phyloP scores from a whole-genome alignment of 352 stramenopile genomes.

The Phytophthora pistaciae region DNA sequence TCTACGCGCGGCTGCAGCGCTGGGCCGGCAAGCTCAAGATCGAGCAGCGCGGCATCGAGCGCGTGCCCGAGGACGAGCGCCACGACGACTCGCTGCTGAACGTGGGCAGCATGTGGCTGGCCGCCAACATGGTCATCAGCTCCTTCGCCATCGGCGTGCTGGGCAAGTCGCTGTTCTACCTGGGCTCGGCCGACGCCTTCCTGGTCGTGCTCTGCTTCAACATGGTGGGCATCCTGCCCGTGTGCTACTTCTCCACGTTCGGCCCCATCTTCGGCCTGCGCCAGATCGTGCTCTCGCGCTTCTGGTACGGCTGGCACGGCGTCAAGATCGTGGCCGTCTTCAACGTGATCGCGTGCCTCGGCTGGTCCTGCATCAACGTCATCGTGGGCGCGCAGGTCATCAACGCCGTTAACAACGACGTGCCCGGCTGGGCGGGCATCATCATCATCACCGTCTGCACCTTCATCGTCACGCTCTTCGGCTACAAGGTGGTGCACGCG shows the following conservation, averaged over 20 bases:
- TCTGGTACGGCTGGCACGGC: conserved; percentile 58
- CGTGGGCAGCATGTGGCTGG: conserved; percentile 55
- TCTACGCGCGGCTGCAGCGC: conserved; percentile 36
- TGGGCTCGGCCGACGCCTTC: conserved; percentile 51
- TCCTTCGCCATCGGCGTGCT: conserved; percentile 54
- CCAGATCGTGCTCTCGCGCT: conserved; percentile 61
- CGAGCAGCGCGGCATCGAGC: conserved; percentile 56
- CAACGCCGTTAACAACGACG: conserved; percentile 53
- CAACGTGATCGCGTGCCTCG: conserved; percentile 52
- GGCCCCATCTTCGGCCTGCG: conserved; percentile 52
- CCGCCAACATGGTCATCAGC: conserved; percentile 59
- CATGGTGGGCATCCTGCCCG: conserved; percentile 51
- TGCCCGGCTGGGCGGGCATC: conserved; percentile 54
- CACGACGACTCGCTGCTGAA: conserved; percentile 51
- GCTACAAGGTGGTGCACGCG: conserved; percentile 58
- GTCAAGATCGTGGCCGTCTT: conserved; percentile 56
- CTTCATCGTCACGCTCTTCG: conserved; percentile 58
- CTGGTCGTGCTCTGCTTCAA: conserved; percentile 56
- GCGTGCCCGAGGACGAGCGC: conserved; percentile 55
- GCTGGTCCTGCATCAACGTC: conserved; percentile 58
- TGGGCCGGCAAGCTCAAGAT: conserved; percentile 48
- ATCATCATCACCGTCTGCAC: conserved; percentile 55
- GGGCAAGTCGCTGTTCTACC: conserved; percentile 55
- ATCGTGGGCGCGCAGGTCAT: conserved; percentile 62
- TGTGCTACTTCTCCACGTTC: conserved; percentile 57